Evolutionary conservation across 352 stramenopile species (phyloP), one percentile per base, ranked within the genome.

Genomic region (Pythium biforme): DNA sequence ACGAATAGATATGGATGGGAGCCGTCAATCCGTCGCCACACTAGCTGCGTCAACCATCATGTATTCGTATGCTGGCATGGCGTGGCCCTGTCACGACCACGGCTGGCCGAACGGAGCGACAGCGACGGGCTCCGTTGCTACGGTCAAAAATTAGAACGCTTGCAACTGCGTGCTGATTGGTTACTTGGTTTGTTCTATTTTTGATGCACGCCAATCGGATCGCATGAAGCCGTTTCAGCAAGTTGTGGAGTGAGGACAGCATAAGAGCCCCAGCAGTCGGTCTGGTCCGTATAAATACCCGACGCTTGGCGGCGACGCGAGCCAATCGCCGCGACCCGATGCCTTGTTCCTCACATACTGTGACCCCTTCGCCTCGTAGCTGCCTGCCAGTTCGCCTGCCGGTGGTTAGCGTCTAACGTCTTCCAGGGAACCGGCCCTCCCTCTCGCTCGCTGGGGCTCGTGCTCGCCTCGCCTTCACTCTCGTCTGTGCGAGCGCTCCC

Each of bases 261-360:
- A 50, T 59, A 37, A 33, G 10, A 22, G 39, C 22, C 11, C 33
- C 37, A 43, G 31, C 31, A 43, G 37, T 14, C 19, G 31, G 37
- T 43, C 37, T 43, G 37, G 37, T 43, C 40, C 17, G 54, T 60
- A 41, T 60, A 45, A 43, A 60, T 60, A 60, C 27, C 20, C 48
- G 37, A 43, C 37, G 37, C 37, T n/a, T 17, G 6, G 37, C 37
- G 2, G 11, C 37, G n/a, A 17, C 9, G 15, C 37, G 31, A 45
- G 22, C 40, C 54, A 60, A 60, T 45, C 17, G 54, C 26, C 12
- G 14, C 37, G 8, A 14, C 22, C 39, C 53, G n/a, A 33, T 40
- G 27, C 53, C 52, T 51, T 40, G 39, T 40, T 11, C 37, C 19
- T 39, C 52, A 52, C 41, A 25, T 7, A 25, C 27, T 43, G 31